Base-by-base conservation (phyloP, 805 yeast species). In the Kregervanrija pseudodelftensis region DNA sequence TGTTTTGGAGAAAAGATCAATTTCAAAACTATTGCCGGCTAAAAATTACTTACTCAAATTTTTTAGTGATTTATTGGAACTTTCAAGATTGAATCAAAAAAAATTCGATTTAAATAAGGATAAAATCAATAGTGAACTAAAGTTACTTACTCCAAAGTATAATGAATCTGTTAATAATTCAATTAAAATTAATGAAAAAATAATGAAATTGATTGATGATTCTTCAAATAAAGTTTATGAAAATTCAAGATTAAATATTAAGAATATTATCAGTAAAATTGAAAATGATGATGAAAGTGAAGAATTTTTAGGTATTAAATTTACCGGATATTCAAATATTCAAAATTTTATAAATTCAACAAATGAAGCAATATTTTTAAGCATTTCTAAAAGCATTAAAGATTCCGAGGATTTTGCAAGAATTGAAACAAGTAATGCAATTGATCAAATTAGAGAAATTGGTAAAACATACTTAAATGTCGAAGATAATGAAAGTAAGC, bases 1-100 rank as follows among this genome's bases (percentile, higher is more conserved):
- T 61, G 81, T 93, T 4, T 70, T 93, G 16, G 95, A 91, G 52
- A 93, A 90, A 56, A 76, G 99, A 56, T 80, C 96, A 0, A 63
- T 85, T 10, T 89, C 98, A 0, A 93, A 93, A 60, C 69, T 93
- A 11, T 74, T 87, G 33, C 99, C 99, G 0, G 98, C 96, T 0
- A 88, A 89, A 58, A 90, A 82, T n/a, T 93, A 85, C 55, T 65
- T 91, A 30, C 49, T 72, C 14, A 91, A 89, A 55, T 58, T 90
- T 11, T 72, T 85, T 36, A 61, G 62, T 16, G 99, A 93, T 56
- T 57, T 91, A 36, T 67, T 68, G 41, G 64, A 67, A 1, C 68
- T 93, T 15, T 73, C 95, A 0, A 64, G 70, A 9, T 64, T 76
- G n/a, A 93, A 90, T 59, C 72, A 78, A 41, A 63, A 70, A n/a